Percentiles rank a stretch among this genome's conserved stretches.
Evolutionary conservation across 2,329 filamentous ascomycete species (phyloP).

Genomic region (Trichoderma pleuroti): DNA sequence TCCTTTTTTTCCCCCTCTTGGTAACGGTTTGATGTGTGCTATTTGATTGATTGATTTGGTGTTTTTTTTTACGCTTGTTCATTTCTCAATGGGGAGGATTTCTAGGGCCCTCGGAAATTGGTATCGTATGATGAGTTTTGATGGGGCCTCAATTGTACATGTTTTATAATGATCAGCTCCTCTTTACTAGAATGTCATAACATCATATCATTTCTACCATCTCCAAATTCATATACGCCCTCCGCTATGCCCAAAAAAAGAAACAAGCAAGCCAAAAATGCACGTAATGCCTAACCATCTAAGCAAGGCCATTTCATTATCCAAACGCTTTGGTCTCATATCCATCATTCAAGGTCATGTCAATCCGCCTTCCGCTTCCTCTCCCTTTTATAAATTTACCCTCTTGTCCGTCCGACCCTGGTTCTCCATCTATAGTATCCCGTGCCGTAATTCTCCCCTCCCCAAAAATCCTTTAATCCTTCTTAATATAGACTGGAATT

Average conservation of each 20-base stretch:
- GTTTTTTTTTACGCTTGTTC: neutral
- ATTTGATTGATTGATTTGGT: neutral
- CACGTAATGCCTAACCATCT: neutral
- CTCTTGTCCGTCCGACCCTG: neutral
- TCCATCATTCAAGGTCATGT: neutral
- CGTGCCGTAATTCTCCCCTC: neutral
- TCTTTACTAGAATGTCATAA: neutral
- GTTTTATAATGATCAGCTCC: neutral
- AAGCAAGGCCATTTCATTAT: neutral
- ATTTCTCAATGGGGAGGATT: neutral
- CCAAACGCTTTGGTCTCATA: neutral
- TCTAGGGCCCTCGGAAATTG: neutral
- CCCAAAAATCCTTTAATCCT: conserved; percentile 11
- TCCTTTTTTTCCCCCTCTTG: neutral
- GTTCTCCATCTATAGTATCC: neutral
- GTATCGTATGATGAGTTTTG: neutral
- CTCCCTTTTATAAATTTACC: neutral
- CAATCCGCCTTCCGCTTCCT: neutral
- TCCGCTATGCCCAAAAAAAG: neutral
- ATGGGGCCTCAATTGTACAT: neutral
- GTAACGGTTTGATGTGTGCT: neutral
- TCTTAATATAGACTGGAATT: conserved; percentile 77
- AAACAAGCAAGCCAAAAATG: neutral
- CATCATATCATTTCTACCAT: neutral
- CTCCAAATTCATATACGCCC: neutral